phyloP scores from a whole-genome alignment of 192 early-diverging fungal genomes.

The Physocladia obscura region DNA sequence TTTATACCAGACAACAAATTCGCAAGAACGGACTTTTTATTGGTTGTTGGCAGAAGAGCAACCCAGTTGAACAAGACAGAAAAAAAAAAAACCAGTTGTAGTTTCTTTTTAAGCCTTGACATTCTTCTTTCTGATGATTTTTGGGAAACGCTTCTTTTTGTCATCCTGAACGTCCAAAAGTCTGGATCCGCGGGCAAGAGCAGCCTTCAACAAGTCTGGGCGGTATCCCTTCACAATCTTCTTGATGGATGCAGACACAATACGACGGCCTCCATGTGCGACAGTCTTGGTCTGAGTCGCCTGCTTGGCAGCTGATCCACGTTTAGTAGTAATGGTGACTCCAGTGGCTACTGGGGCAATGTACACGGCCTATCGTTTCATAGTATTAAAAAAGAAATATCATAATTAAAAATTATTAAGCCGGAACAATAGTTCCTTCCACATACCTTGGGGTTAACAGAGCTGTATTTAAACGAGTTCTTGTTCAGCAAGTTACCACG shows the following conservation, averaged over 20 bases:
- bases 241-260: slow-evolving; percentile 62
- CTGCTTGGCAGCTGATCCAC: slow-evolving; percentile 57
- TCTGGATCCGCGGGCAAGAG: slow-evolving; percentile 70
- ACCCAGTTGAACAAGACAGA: too few relatives aligned
- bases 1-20: too few relatives aligned
- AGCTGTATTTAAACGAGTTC: slow-evolving; percentile 82
- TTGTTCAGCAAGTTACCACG: slow-evolving; percentile 47
- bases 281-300: slow-evolving; percentile 52
- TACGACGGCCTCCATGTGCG: slow-evolving; percentile 52
- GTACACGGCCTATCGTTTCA: slow-evolving; percentile 64
- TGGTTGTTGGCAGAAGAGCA: too few relatives aligned
- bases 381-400: too few relatives aligned
- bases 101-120: slow-evolving; percentile 53
- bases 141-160: slow-evolving; percentile 49
- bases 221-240: slow-evolving; percentile 68
- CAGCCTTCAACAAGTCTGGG: slow-evolving; percentile 65
- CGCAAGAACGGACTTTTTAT: too few relatives aligned
- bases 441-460: slow-evolving; percentile 66
- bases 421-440: too few relatives aligned
- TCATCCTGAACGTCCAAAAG: slow-evolving; percentile 64
- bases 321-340: slow-evolving; percentile 62
- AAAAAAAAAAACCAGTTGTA: too few relatives aligned
- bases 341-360: slow-evolving; percentile 59
- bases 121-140: slow-evolving; percentile 54
- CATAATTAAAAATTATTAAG: too few relatives aligned